A percentile compares a stretch with the other conserved stretches of the same genome.
Conservation (phyloP, 305 asterid genomes). For the Plantago lanceolata region DNA sequence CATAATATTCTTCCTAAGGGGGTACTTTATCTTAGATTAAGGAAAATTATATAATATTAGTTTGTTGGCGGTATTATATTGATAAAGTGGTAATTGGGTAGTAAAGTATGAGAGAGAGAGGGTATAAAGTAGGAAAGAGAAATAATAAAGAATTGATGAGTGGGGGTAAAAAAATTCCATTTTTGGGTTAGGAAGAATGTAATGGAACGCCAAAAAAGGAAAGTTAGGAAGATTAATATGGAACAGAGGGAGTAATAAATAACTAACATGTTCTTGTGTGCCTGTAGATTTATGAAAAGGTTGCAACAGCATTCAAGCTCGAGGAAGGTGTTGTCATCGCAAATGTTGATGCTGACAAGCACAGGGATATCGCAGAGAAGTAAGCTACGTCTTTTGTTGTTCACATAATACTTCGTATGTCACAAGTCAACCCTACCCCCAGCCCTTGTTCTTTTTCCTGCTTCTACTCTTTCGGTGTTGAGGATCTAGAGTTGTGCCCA, state of each 20-base stretch:
- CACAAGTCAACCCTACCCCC: neutral
- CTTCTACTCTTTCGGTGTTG: neutral
- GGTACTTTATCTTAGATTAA: no score
- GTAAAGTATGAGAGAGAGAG: no score
- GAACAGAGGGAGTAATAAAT: slow-evolving; percentile 6
- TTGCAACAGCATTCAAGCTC: slow-evolving; percentile 64
- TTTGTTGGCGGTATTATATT: no score
- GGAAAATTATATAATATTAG: no score
- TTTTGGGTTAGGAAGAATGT: no score
- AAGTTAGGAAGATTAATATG: no score
- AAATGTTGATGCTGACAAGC: slow-evolving; percentile 73
- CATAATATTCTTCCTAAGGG: no score
- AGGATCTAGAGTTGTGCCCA: neutral
- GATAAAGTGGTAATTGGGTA: no score
- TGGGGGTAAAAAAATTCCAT: no score
- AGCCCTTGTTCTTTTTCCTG: neutral
- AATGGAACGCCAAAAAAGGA: no score
- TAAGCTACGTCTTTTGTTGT: slow-evolving; percentile 30
- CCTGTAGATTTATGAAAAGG: slow-evolving; percentile 61
- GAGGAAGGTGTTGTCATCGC: slow-evolving; percentile 86
- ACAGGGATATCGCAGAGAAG: slow-evolving; percentile 78
- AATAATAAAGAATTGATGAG: no score
- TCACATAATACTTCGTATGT: neutral
- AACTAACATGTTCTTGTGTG: slow-evolving; percentile 16
- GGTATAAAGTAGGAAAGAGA: no score